Base-by-base conservation (phyloP, 1,139 yeast genomes). In the Lodderomyces parapsilosis region DNA sequence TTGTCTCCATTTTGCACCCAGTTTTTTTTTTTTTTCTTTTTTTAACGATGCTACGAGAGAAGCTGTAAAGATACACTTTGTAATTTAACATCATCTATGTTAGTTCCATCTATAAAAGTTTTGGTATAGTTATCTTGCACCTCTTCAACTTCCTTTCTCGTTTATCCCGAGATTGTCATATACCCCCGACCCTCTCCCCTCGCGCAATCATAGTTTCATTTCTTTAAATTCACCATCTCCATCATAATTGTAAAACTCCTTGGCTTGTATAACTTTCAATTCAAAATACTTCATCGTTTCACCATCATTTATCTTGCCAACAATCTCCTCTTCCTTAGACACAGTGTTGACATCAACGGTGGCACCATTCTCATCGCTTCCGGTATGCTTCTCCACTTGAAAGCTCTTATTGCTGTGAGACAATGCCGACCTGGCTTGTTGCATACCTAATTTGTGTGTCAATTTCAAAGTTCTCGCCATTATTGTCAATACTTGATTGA, bases 401-500 rank as follows among this genome's bases (percentile, higher is more conserved):
- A n/a, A n/a, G n/a, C 3, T 19, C n/a, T 31, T 31, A 13, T 22
- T 30, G 15, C 22, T 34, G 11, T 10, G 15, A 9, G 15, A 7
- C 17, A 30, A 14, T 6, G 52, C 52, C 9, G 47, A 43, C 20
- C 40, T 38, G 5, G 48, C 54, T 18, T 39, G 44, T 40, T 48
- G 45, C 25, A 48, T 41, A 18, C 55, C 64, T 18, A 69, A 43
- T 6, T 55, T 45, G 43, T 65, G 68, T 1, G 83, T 78, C 18
- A 72, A 55, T 11, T 54, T 50, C 34, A 81, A 63, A 2, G 81
- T 77, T 36, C 62, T 60, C 18, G 69, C 61, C 76, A 80, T 76
- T 11, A 78, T 68, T 3, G 76, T 64, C 33, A 80, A 61, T 2
- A 75, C 82, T 48, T 76, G 79, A 50, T 70, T 68, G 3, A 75